Evolutionary conservation across 352 stramenopile species (phyloP), one percentile per base, ranked within the genome.

Genomic region (Globisporangium iwayamae): DNA sequence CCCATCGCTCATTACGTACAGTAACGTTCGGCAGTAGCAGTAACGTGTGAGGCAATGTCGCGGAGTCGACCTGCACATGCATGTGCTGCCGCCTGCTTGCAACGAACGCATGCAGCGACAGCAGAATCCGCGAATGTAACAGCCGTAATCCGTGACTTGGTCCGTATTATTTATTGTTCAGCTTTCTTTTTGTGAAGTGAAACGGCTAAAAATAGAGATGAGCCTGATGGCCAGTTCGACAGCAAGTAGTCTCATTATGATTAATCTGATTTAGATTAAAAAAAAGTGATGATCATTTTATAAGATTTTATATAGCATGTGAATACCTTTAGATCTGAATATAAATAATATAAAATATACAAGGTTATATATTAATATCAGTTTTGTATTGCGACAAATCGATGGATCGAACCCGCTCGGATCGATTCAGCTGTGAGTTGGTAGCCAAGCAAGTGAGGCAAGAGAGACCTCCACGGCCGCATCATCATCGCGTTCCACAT

Each of bases 371-470:
- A 41, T 1, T 41, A 4, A 41, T 11, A 41, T 16, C 11, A 4
- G 36, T 41, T 16, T 41, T 11, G 1, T 41, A 41, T 14, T 14
- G 36, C 9, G 9, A 4, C 36, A 20, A 22, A 10, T 25, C 18
- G 18, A 3, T 50, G 7, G 18, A 41, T 41, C 18, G 43, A n/a
- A 22, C 43, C 43, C 6, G 43, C 43, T 25, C 43, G 43, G 25
- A 52, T 52, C 46, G n/a, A 52, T 52, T 52, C 46, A 52, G 46
- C 43, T 48, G 14, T 18, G 14, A 45, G 30, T 43, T 57, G 51
- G 51, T 43, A 57, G 51, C 51, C 51, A 57, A 57, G 51, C 30
- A 43, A 57, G 50, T 20, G 13, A 47, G 41, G 32, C 32, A 36
- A 43, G 39, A 18, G 43, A 50, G 18, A 50, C 5, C 32, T 36